Evolutionary conservation across 2,329 filamentous ascomycete species (phyloP), one percentile per base, ranked within the genome.

Genomic region (Chrysoporthe cubensis): DNA sequence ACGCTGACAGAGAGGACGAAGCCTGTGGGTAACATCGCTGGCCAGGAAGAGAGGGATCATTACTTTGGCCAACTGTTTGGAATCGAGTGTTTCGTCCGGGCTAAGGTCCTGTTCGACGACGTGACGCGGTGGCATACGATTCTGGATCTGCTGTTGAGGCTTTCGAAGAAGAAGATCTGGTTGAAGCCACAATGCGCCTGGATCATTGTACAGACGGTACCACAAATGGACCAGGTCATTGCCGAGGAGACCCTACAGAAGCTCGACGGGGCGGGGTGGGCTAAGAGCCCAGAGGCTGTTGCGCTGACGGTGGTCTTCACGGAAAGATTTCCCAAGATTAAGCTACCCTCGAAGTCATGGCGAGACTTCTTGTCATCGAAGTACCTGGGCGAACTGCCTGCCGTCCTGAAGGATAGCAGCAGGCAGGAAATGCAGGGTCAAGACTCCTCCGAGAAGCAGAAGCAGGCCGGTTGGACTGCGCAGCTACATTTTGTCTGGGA

Each of bases 401-500:
- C 91, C 67, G 89, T 96, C 7, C 81, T 98, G 76, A 95, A 93
- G 75, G 93, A 96, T 74, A 91, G 84, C 67, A 84, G 88, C 65
- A 85, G 85, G 52, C 80, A 80, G 4, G 80, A 82, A 52, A 82
- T 86, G 13, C 79, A 80, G 37, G 78, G 77, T 2, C 77, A 80
- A 44, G 78, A 80, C 32, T n/a, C 78, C 26, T 76, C 72, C 7
- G 76, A 74, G 62, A 78, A 80, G 63, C 69, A 72, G 42, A 84
- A 84, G 73, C 80, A 81, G 32, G 88, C 88, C 21, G 90, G 89
- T 70, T 94, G 93, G 85, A 93, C 89, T 66, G 88, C 91, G 1
- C 91, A 93, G 74, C 83, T 96, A 66, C 92, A 94, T 74, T 97
- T 96, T 76, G 92, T 93, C 0, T 97, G 95, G 96, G 88, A 92